Evolutionary conservation across 1,284 basidiomycete species (phyloP), one percentile per base, ranked within the genome.

Genomic region (Ceratobasidium theobromae): DNA sequence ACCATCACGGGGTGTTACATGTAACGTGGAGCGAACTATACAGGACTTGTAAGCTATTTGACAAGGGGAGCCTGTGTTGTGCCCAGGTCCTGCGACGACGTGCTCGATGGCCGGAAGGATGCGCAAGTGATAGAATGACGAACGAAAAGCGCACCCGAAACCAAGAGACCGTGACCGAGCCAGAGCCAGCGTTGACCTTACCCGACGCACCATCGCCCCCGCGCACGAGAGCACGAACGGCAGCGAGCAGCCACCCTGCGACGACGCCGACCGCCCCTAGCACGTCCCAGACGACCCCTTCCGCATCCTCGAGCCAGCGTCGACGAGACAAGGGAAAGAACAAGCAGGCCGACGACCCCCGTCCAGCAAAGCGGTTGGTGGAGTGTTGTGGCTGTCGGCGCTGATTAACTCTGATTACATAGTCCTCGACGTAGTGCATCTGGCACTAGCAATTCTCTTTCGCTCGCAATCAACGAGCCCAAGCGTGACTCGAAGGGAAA

Each of bases 401-500:
- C 57, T 46, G 32, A 32, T 41, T 62, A 49, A 51, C 14, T 9
- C 33, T 51, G 21, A 9, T 51, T 30, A 25, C 11, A 28, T 35
- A 62, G 57, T 1, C 57, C 57, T 4, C 27, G 57, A 3, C 57
- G 57, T 23, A 62, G 57, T 33, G 46, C 46, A 27, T 46, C 57
- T 35, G 57, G 45, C 3, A 46, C 46, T 16, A 28, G n/a, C 27
- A 18, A 28, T 11, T 30, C 41, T 6, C 35, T 46, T 8, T 75
- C 84, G 66, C 78, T 89, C 57, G 85, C 82, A 67, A 91, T 91
- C 77, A 86, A 85, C 84, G 89, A 71, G 58, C 67, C 68, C 51
- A 53, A 66, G 30, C 51, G 51, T 27, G 69, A 71, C 45, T 46
- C 49, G 70, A 92, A 92, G 78, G 89, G 89, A 69, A 92, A 92